phyloP scores from a whole-genome alignment of 805 yeast genomes.

The Cyberlindnera petersonii region DNA sequence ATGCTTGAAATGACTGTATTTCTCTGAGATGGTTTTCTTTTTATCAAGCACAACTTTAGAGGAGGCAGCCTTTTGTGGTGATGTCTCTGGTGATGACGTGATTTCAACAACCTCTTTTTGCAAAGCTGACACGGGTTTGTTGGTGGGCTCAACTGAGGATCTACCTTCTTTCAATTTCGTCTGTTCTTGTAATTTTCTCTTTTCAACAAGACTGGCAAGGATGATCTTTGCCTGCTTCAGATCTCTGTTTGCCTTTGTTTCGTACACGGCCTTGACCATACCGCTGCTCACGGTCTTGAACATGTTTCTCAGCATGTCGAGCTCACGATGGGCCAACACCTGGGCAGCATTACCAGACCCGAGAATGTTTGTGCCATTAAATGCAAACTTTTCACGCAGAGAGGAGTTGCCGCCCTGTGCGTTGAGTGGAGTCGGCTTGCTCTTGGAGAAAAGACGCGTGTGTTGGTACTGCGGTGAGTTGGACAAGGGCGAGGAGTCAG shows the following conservation, averaged over 20 bases:
- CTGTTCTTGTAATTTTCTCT: constrained; percentile 24
- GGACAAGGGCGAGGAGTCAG: constrained; percentile 44
- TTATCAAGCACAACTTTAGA: constrained; percentile 36
- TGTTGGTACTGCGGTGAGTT: constrained; percentile 15
- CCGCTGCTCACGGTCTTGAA: constrained; percentile 33
- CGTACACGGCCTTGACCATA: constrained; percentile 36
- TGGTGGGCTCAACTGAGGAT: not conserved
- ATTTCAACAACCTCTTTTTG: constrained; percentile 15
- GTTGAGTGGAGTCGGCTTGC: constrained; percentile 7
- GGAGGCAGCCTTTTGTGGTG: constrained; percentile 26
- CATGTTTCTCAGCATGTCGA: constrained; percentile 25
- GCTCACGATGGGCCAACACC: constrained; percentile 18
- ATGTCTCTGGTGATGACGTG: constrained; percentile 26
- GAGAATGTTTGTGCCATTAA: constrained; percentile 29
- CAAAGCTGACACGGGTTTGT: not conserved
- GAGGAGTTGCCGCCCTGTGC: constrained; percentile 5
- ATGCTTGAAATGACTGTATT: constrained; percentile 31
- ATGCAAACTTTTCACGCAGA: constrained; percentile 42
- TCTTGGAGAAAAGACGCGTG: constrained; percentile 14
- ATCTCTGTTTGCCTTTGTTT: constrained; percentile 33
- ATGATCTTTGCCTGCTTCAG: constrained; percentile 32
- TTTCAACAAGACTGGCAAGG: constrained; percentile 30
- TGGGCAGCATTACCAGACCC: constrained; percentile 10
- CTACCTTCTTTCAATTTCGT: constrained; percentile 7
- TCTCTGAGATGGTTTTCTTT: constrained; percentile 34